Conservation (phyloP, 1,139 yeast genomes). For the Candida sp. region DNA sequence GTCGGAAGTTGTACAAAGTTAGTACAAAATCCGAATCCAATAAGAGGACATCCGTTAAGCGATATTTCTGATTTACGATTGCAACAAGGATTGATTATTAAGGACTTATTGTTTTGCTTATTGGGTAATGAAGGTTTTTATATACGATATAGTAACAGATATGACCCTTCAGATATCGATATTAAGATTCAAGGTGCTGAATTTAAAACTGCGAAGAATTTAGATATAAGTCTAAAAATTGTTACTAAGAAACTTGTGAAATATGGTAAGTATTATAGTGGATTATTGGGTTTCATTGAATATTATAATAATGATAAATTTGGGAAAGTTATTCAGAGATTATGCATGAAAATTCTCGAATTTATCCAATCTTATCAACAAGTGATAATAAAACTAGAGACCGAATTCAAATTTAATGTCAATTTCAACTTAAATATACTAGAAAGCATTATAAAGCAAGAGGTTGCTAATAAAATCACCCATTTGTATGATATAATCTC, state of each 20-base stretch:
- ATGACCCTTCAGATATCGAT: slow-evolving; percentile 38
- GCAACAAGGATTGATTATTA: slow-evolving; percentile 72
- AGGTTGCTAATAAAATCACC: slow-evolving; percentile 32
- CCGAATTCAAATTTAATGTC: slow-evolving; percentile 44
- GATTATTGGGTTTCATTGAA: slow-evolving; percentile 53
- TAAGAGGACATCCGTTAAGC: slow-evolving; percentile 41
- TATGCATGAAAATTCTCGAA: slow-evolving; percentile 58
- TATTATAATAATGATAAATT: slow-evolving; percentile 49
- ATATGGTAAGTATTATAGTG: slow-evolving; percentile 61
- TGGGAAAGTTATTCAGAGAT: slow-evolving; percentile 74
- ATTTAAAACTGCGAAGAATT: slow-evolving; percentile 63
- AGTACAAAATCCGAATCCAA: slow-evolving; percentile 9
- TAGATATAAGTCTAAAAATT: slow-evolving; percentile 74
- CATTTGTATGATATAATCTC: slow-evolving; percentile 58
- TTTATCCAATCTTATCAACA: slow-evolving; percentile 48
- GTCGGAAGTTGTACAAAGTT: not conserved
- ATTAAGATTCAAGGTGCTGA: slow-evolving; percentile 65
- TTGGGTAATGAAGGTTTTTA: slow-evolving; percentile 80
- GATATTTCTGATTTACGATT: slow-evolving; percentile 40
- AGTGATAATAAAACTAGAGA: slow-evolving; percentile 51
- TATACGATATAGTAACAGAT: slow-evolving; percentile 64
- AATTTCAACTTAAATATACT: slow-evolving; percentile 30
- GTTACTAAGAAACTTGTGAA: slow-evolving; percentile 61
- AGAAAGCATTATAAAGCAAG: slow-evolving; percentile 28
- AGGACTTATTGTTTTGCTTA: slow-evolving; percentile 67